Evolutionary conservation across 495 filamentous ascomycete species (phyloP).

Genomic region (Hypoxylon intermedium): DNA sequence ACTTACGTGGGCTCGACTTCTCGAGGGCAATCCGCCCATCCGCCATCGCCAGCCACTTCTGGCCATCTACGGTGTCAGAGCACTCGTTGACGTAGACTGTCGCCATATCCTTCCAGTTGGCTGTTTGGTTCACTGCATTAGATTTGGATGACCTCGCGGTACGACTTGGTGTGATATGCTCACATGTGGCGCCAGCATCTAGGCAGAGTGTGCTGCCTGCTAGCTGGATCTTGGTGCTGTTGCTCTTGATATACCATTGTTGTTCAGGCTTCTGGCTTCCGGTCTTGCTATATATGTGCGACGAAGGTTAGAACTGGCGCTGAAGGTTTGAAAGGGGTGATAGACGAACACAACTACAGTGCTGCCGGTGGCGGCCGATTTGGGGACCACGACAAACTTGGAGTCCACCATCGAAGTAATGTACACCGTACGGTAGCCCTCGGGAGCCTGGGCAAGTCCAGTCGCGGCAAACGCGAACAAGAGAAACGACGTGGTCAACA

Average conservation of each 20-base stretch:
- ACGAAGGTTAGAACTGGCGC: constrained; percentile 5
- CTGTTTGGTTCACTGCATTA: constrained; percentile 33
- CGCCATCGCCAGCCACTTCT: constrained; percentile 56
- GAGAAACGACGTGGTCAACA: constrained; percentile 50
- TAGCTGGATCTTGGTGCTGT: constrained; percentile 54
- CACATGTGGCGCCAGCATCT: constrained; percentile 57
- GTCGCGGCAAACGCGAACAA: constrained; percentile 53
- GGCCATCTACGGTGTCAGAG: constrained; percentile 46
- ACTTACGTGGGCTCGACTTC: constrained; percentile 51
- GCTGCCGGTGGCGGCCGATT: constrained; percentile 46
- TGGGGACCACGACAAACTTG: constrained; percentile 59
- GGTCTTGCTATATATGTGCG: constrained; percentile 45
- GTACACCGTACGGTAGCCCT: constrained; percentile 56
- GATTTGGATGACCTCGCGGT: background rate
- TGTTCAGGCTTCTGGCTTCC: constrained; percentile 51
- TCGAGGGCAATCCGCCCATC: constrained; percentile 59
- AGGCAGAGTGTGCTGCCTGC: constrained; percentile 55
- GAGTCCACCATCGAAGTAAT: constrained; percentile 59
- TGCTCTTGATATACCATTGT: constrained; percentile 57
- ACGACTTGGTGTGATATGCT: constrained; percentile 19
- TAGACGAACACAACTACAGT: constrained; percentile 52
- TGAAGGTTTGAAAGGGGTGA: background rate
- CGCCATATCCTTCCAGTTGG: constrained; percentile 62
- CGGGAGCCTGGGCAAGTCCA: constrained; percentile 50
- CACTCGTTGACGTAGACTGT: constrained; percentile 53